Percentiles rank a stretch among this genome's conserved stretches.
These are phyloP conservation scores for Ustilaginoidea virens DNA, from an alignment of 2,329 filamentous ascomycete species.

Conservation along the genomic window DNA sequence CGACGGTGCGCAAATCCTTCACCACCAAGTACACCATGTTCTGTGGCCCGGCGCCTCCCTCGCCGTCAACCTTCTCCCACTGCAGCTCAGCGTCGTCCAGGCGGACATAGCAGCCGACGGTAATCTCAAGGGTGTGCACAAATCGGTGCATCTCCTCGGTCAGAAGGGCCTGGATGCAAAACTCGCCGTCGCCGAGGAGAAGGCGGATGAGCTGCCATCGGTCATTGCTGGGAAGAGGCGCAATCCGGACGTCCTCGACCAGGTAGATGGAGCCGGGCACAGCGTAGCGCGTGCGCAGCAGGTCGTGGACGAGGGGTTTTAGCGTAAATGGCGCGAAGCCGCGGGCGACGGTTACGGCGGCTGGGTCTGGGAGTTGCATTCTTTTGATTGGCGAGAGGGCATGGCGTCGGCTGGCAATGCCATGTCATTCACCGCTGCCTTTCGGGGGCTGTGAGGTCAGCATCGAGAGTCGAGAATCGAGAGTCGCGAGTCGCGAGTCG, in stretches of 20 bases:
- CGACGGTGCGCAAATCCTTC: conserved; percentile 27
- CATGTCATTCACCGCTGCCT: too few relatives aligned
- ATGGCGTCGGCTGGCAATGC: too few relatives aligned
- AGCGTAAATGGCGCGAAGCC: conserved; percentile 13
- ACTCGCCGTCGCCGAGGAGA: conserved; percentile 34
- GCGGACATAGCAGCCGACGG: conserved; percentile 32
- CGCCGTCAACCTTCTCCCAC: conserved; percentile 9
- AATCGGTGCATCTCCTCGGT: conserved; percentile 29
- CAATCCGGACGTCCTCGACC: conserved; percentile 27
- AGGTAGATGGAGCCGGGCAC: conserved; percentile 32
- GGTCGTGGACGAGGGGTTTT: conserved; percentile 28
- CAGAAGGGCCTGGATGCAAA: conserved; percentile 39
- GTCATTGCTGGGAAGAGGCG: conserved; percentile 17
- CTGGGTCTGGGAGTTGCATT: conserved; percentile 8
- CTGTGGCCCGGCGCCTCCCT: conserved; percentile 1
- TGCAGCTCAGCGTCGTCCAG: conserved; percentile 25
- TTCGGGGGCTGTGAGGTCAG: too few relatives aligned
- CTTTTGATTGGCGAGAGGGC: neutral
- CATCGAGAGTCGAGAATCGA: too few relatives aligned
- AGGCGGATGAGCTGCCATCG: conserved; percentile 30
- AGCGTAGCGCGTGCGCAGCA: conserved; percentile 32
- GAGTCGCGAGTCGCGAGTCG: too few relatives aligned
- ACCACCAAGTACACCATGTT: conserved; percentile 30
- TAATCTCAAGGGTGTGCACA: conserved; percentile 28
- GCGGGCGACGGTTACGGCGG: conserved; percentile 11